Percentiles rank a stretch among this genome's conserved stretches.
phyloP scores from a whole-genome alignment of 306 rosid genomes.

The Sophora flavescens region DNA sequence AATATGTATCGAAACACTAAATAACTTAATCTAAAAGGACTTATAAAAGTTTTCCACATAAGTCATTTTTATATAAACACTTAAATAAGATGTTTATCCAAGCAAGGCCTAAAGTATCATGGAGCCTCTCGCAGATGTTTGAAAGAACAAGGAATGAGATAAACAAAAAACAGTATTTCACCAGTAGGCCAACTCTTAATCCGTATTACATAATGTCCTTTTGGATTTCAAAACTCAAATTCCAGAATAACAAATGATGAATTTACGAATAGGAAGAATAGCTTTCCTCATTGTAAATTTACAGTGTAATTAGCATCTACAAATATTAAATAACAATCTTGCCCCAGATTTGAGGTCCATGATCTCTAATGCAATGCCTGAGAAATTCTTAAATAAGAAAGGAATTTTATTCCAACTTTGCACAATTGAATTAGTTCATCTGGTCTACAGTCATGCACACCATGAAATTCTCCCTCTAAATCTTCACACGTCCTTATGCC shows the following conservation, averaged over 20 bases:
- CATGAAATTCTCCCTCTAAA: conserved; percentile 41
- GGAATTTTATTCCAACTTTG: conserved; percentile 41
- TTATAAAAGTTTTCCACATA: no score
- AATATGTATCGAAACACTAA: no score
- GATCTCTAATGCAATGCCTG: conserved; percentile 17
- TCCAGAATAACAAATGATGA: conserved; percentile 32
- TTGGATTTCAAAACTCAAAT: conserved; percentile 35
- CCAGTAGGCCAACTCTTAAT: neutral
- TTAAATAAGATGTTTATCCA: no score
- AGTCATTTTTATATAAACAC: no score
- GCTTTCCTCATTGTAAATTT: conserved; percentile 41
- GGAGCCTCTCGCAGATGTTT: conserved; percentile 23
- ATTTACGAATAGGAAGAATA: conserved; percentile 32
- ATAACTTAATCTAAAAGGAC: no score
- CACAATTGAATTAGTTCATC: conserved; percentile 54
- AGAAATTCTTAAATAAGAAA: conserved; percentile 34
- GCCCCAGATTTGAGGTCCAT: conserved; percentile 25
- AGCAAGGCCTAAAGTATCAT: neutral
- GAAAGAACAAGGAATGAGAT: neutral
- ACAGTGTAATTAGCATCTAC: conserved; percentile 42
- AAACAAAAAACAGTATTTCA: neutral
- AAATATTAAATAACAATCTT: conserved; percentile 11
- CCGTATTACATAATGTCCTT: neutral
- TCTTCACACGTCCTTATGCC: conserved; percentile 36
- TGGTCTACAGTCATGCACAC: conserved; percentile 51